Evolutionary conservation across 1,139 yeast genomes (phyloP).

Genomic region (Magnusiomyces paraingens): DNA sequence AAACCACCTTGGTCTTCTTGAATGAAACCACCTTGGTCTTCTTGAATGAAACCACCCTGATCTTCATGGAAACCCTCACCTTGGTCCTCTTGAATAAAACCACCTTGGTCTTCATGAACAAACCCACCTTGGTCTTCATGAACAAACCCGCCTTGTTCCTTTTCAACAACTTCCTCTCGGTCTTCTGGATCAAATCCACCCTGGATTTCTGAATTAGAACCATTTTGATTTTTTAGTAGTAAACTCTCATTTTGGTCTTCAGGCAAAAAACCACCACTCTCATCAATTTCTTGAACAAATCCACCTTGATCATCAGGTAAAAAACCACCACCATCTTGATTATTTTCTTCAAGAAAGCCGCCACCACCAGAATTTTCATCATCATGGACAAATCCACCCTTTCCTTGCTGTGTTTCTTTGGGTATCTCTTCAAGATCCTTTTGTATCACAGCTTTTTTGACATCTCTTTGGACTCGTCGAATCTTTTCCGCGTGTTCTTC

Average conservation of each 20-base stretch:
- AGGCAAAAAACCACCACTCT: too few relatives aligned
- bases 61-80: neutral
- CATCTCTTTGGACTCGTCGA: neutral
- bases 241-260: conserved; percentile 6
- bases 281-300: too few relatives aligned
- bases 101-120: conserved; percentile 7
- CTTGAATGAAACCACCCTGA: neutral
- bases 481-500: conserved; percentile 9
- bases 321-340: neutral
- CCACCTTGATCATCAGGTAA: neutral
- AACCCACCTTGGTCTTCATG: neutral
- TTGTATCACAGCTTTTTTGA: neutral
- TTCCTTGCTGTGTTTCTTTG: neutral
- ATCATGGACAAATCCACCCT: conserved; percentile 1
- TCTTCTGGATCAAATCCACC: conserved; percentile 10
- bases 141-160: too few relatives aligned
- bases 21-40: neutral
- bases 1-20: neutral
- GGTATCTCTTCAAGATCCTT: conserved; percentile 1
- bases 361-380: conserved; percentile 8
- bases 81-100: conserved; percentile 6
- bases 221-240: neutral
- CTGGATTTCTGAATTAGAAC: neutral
- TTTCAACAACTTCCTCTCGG: neutral
- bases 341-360: neutral